A percentile compares a stretch with the other conserved stretches of the same genome.
phyloP scores from a whole-genome alignment of 352 stramenopile genomes.

The Phytophthora podocarpi region DNA sequence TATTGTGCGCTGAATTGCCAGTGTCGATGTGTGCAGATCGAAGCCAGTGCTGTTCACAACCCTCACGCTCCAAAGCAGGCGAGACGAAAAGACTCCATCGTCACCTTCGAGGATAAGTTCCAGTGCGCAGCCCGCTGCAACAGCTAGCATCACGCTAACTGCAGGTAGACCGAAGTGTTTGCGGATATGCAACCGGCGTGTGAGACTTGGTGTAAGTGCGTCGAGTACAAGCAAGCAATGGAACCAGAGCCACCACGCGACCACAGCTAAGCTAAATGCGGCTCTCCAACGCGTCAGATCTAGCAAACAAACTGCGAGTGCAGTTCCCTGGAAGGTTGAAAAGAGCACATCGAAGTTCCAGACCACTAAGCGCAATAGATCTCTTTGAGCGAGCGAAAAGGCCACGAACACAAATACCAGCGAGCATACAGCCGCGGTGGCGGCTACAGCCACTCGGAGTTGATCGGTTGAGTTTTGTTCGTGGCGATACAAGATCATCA shows the following conservation, averaged over 20 bases:
- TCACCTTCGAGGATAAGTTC: constrained; percentile 12
- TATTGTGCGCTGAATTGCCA: constrained; percentile 26
- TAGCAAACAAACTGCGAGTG: constrained; percentile 30
- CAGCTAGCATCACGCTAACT: constrained; percentile 12
- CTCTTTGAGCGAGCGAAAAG: constrained; percentile 17
- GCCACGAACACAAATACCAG: constrained; percentile 7
- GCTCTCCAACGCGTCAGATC: constrained; percentile 42
- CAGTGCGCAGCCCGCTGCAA: constrained; percentile 1
- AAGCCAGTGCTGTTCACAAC: background rate
- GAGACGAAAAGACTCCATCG: constrained; percentile 17
- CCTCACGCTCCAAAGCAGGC: constrained; percentile 13
- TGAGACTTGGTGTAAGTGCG: constrained; percentile 42
- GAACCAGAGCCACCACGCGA: constrained; percentile 56
- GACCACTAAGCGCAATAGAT: constrained; percentile 18
- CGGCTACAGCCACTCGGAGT: background rate
- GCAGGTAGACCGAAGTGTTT: constrained; percentile 19
- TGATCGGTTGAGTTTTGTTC: background rate
- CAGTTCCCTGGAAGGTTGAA: constrained; percentile 22
- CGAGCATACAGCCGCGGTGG: constrained; percentile 3
- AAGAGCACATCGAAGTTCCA: constrained; percentile 36
- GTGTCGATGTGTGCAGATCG: constrained; percentile 14
- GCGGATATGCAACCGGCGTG: constrained; percentile 4
- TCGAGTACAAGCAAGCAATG: constrained; percentile 54
- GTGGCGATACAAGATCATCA: constrained; percentile 7
- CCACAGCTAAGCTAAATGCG: constrained; percentile 32